These are phyloP conservation scores for Raddia distichophylla DNA, from an alignment of 176 grass and related monocot species.

Conservation along the genomic window DNA sequence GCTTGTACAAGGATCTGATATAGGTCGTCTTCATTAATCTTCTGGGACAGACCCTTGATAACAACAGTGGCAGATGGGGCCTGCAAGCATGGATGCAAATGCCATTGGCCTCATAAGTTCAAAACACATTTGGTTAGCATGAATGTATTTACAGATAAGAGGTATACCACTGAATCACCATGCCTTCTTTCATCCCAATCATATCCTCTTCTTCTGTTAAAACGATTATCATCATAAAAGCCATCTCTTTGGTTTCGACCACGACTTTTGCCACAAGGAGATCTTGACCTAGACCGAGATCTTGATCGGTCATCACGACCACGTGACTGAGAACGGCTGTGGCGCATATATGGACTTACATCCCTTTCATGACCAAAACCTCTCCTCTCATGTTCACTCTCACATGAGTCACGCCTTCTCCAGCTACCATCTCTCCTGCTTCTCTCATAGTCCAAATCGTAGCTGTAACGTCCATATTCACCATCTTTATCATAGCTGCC, in stretches of 20 bases:
- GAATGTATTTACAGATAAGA: not conserved
- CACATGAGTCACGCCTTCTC: conserved; percentile 65
- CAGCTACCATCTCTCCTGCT: conserved; percentile 67
- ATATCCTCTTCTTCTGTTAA: conserved; percentile 79
- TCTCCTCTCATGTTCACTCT: conserved; percentile 62
- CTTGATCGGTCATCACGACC: conserved; percentile 58
- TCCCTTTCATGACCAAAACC: conserved; percentile 73
- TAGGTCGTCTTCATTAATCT: conserved; percentile 90
- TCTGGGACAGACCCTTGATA: conserved; percentile 85
- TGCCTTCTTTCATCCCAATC: conserved; percentile 76
- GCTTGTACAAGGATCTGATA: conserved; percentile 93
- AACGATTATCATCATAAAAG: conserved; percentile 71
- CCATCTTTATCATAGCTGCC: conserved; percentile 69
- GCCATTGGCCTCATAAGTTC: conserved; percentile 16
- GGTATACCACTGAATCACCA: conserved; percentile 67
- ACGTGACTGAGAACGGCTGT: conserved; percentile 60
- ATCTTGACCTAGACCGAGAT: conserved; percentile 82
- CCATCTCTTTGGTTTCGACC: conserved; percentile 63
- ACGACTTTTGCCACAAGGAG: conserved; percentile 66
- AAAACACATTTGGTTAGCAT: not conserved
- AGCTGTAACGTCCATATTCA: conserved; percentile 59
- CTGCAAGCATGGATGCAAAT: conserved; percentile 60
- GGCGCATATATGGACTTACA: conserved; percentile 59
- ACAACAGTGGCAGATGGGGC: conserved; percentile 83
- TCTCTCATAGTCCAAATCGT: conserved; percentile 76